These are phyloP conservation scores for Apiospora pterosperma DNA, from an alignment of 2,329 filamentous ascomycete species.

Conservation along the genomic window DNA sequence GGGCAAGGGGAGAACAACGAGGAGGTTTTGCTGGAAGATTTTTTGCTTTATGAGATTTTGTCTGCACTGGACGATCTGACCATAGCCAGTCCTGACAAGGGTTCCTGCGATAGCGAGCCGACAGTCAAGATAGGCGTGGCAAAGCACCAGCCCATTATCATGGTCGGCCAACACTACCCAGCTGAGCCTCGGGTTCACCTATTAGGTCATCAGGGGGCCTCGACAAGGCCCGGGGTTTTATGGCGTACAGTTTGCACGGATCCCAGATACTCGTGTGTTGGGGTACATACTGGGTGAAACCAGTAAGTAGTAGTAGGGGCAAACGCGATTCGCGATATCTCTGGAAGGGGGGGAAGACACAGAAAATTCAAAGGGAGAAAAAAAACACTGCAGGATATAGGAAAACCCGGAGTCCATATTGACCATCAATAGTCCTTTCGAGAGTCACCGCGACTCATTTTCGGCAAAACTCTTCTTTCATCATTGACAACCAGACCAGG, in stretches of 20 bases:
- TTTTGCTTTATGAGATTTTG: slow-evolving; percentile 2
- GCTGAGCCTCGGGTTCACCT: background rate
- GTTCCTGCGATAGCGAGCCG: background rate
- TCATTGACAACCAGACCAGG: slow-evolving; percentile 5
- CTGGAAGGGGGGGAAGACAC: background rate
- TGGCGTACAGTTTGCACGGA: background rate
- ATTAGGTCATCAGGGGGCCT: background rate
- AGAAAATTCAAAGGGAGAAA: background rate
- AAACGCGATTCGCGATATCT: background rate
- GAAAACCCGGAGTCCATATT: slow-evolving; percentile 3
- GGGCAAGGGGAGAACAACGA: background rate
- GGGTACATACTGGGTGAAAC: background rate
- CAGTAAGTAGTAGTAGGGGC: background rate
- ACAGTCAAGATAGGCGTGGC: background rate
- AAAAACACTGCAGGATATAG: slow-evolving; percentile 4
- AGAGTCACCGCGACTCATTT: slow-evolving; percentile 2
- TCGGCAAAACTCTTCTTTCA: background rate
- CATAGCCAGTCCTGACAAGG: background rate
- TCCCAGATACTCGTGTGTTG: background rate
- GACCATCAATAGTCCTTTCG: slow-evolving; percentile 2
- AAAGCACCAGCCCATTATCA: background rate
- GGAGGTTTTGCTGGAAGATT: background rate
- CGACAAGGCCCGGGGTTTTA: background rate
- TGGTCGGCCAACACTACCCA: background rate
- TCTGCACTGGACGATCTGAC: background rate